These are phyloP conservation scores for Phaeophleospora eucalypticola DNA, from an alignment of 2,329 filamentous ascomycete species.

Conservation along the genomic window DNA sequence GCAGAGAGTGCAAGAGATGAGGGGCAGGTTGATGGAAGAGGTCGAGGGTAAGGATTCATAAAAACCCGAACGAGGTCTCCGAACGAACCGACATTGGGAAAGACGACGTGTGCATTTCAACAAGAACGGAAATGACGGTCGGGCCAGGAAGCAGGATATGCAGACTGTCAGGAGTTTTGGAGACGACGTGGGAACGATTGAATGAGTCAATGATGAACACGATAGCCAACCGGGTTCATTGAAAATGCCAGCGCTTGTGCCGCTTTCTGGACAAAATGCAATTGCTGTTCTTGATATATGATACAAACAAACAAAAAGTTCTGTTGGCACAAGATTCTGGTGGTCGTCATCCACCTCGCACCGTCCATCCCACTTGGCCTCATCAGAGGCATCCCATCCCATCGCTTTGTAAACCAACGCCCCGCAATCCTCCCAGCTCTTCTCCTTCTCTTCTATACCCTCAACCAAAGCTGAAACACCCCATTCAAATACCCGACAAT, in stretches of 20 bases:
- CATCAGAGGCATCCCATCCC: background rate
- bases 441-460: slow-evolving; percentile 36
- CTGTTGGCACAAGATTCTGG: background rate
- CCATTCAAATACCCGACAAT: slow-evolving; percentile 91
- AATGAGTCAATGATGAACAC: too few relatives aligned
- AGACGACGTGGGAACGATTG: too few relatives aligned
- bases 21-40: background rate
- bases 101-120: too few relatives aligned
- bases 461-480: slow-evolving; percentile 47
- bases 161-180: too few relatives aligned
- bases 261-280: too few relatives aligned
- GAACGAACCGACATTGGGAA: too few relatives aligned
- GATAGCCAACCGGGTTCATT: too few relatives aligned
- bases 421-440: background rate
- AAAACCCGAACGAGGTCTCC: too few relatives aligned
- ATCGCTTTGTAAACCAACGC: background rate
- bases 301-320: background rate
- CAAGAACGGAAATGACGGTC: too few relatives aligned
- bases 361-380: background rate
- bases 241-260: too few relatives aligned
- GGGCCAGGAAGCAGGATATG: too few relatives aligned
- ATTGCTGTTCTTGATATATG: background rate
- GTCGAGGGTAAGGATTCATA: too few relatives aligned
- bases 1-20: background rate
- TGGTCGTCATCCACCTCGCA: background rate